These are phyloP conservation scores for Andalucia godoyi DNA, from an alignment of 78 protist species.

Conservation along the genomic window DNA sequence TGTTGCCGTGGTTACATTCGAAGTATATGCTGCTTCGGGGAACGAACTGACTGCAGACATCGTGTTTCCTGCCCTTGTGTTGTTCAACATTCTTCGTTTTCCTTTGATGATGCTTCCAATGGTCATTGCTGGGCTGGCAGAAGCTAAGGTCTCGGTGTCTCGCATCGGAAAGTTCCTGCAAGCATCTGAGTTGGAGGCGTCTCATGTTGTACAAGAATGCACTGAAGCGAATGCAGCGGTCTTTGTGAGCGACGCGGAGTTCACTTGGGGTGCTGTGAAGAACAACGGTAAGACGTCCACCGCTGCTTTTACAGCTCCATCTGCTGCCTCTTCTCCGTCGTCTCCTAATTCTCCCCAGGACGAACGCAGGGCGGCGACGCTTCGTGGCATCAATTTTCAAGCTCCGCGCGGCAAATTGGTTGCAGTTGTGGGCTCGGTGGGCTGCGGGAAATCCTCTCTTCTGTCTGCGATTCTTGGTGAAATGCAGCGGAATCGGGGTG, in stretches of 20 bases:
- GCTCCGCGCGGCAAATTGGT: background rate
- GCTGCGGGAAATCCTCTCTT: constrained; percentile 18
- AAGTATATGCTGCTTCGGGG: constrained; percentile 17
- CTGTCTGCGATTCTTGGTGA: constrained; percentile 26
- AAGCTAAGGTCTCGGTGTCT: constrained; percentile 47
- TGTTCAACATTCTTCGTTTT: constrained; percentile 66
- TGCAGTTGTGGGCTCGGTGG: constrained; percentile 26
- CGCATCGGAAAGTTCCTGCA: constrained; percentile 51
- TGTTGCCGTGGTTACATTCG: constrained; percentile 47
- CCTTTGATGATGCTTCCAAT: constrained; percentile 52
- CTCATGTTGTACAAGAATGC: too few species aligned
- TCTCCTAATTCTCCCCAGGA: too few species aligned
- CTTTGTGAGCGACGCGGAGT: background rate
- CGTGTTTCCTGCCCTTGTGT: constrained; percentile 68
- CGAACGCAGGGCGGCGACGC: too few species aligned
- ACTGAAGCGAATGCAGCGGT: background rate
- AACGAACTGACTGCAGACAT: constrained; percentile 1
- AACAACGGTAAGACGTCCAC: too few species aligned
- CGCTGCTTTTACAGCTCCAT: too few species aligned
- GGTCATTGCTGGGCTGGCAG: constrained; percentile 33
- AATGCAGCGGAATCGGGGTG: background rate
- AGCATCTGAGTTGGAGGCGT: too few species aligned
- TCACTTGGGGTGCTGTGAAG: too few species aligned
- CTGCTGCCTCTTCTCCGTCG: too few species aligned
- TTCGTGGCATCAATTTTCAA: background rate